Evolutionary conservation across 164 flowering plant species (phyloP).

Genomic region (Platanus orientalis): DNA sequence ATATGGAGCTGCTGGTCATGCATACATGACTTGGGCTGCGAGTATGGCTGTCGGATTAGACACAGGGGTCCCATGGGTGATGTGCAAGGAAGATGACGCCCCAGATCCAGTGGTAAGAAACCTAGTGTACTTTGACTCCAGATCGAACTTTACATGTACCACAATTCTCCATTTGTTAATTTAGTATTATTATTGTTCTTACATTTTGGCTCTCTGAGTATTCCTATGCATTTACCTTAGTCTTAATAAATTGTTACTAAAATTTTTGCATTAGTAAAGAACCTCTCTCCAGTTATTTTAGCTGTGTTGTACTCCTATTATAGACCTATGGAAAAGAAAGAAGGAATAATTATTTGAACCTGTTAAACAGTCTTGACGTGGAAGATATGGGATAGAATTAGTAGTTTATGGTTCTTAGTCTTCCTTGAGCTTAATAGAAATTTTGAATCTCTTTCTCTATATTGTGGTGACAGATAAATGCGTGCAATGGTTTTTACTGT

Average conservation of each 20-base stretch:
- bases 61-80: slow-evolving; percentile 79
- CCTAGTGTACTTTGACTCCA: background rate
- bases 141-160: background rate
- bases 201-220: background rate
- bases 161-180: background rate
- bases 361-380: too few species aligned
- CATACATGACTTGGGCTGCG: slow-evolving; percentile 71
- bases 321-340: background rate
- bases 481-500: slow-evolving; percentile 97
- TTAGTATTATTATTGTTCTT: background rate
- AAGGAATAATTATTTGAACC: too few species aligned
- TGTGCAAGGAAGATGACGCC: slow-evolving; percentile 80
- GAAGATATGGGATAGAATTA: background rate
- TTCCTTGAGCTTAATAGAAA: background rate
- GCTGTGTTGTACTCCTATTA: background rate
- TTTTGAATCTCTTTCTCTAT: background rate
- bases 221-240: background rate
- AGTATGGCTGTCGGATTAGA: slow-evolving; percentile 55
- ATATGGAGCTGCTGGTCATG: slow-evolving; percentile 52
- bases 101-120: slow-evolving; percentile 67
- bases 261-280: background rate
- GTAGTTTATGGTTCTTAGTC: background rate
- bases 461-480: slow-evolving; percentile 57
- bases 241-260: background rate
- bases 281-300: background rate